phyloP scores from a whole-genome alignment of 345 rosid genomes.

The Moringa oleifera region DNA sequence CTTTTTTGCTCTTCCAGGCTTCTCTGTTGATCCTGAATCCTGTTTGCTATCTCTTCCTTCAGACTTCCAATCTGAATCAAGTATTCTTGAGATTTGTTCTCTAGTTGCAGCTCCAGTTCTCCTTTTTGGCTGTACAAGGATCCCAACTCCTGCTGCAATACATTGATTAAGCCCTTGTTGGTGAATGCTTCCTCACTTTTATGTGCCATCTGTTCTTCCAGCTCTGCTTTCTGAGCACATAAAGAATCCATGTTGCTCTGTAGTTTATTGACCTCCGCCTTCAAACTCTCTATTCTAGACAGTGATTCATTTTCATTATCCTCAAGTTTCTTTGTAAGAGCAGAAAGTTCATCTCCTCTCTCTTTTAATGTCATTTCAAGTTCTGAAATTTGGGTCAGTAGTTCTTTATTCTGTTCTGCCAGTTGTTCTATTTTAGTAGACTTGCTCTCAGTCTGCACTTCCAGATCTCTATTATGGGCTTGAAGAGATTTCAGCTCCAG shows the following conservation, averaged over 20 bases:
- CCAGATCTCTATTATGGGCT: slow-evolving; percentile 35
- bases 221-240: slow-evolving; percentile 42
- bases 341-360: slow-evolving; percentile 44
- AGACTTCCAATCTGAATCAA: slow-evolving; percentile 35
- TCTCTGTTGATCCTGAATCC: slow-evolving; percentile 33
- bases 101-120: slow-evolving; percentile 48
- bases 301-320: slow-evolving; percentile 45
- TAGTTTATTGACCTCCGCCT: slow-evolving; percentile 35
- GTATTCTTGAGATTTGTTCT: slow-evolving; percentile 40
- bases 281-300: slow-evolving; percentile 52
- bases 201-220: slow-evolving; percentile 51
- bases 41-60: slow-evolving; percentile 32
- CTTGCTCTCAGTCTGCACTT: slow-evolving; percentile 42
- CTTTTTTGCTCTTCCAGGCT: slow-evolving; percentile 41
- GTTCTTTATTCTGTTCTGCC: slow-evolving; percentile 36
- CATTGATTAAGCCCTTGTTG: slow-evolving; percentile 34
- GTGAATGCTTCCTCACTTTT: slow-evolving; percentile 49
- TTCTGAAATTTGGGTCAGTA: slow-evolving; percentile 43
- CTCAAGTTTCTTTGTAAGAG: slow-evolving; percentile 47
- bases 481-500: slow-evolving; percentile 43
- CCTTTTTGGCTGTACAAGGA: slow-evolving; percentile 47
- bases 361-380: slow-evolving; percentile 40
- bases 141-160: slow-evolving; percentile 46
- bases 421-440: slow-evolving; percentile 38
- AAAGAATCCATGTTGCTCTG: slow-evolving; percentile 35